phyloP scores from a whole-genome alignment of 2,329 filamentous ascomycete species.

The Metarhizium guizhouense region DNA sequence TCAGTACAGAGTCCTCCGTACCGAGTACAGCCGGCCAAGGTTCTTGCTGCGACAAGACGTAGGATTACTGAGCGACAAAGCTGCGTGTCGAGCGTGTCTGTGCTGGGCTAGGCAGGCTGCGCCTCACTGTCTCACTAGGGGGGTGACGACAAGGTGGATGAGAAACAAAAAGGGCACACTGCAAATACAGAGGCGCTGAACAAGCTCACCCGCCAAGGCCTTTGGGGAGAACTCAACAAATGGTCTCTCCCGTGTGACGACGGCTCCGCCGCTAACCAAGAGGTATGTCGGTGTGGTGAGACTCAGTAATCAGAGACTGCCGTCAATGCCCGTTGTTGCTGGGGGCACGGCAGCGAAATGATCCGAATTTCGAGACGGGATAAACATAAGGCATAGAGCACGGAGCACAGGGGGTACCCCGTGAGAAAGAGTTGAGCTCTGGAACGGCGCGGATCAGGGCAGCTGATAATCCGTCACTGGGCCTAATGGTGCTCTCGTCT shows the following conservation, averaged over 20 bases:
- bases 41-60: neutral
- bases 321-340: too few species aligned
- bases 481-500: neutral
- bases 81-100: neutral
- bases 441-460: neutral
- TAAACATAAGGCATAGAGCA: neutral
- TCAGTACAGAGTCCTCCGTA: neutral
- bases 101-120: neutral
- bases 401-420: neutral
- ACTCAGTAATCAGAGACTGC: neutral
- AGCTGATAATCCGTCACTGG: neutral
- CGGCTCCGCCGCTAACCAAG: neutral
- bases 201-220: neutral
- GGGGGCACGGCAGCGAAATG: too few species aligned
- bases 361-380: too few species aligned
- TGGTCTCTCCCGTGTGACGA: neutral
- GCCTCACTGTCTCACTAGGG: neutral
- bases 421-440: neutral
- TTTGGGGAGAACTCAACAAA: neutral
- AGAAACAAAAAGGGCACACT: neutral
- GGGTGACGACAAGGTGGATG: neutral
- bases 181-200: neutral
- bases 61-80: neutral
- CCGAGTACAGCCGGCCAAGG: neutral
- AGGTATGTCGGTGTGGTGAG: neutral